Percentiles rank a stretch among this genome's conserved stretches.
Evolutionary conservation across 2,329 filamentous ascomycete genomes (phyloP).

Genomic region (Daldinia sp.): DNA sequence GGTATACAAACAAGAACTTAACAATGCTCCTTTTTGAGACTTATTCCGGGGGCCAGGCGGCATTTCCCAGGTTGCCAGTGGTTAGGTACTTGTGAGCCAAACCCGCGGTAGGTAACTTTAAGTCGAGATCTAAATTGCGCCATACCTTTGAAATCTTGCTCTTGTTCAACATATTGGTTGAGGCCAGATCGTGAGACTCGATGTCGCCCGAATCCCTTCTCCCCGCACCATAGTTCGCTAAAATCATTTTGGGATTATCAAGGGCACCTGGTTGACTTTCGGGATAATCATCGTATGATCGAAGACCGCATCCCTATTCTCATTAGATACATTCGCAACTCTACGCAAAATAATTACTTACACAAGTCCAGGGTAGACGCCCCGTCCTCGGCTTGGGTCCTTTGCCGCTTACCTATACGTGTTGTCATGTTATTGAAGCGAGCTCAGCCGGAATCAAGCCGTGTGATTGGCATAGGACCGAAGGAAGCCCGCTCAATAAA

Average conservation of each 20-base stretch:
- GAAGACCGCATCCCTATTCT: neutral
- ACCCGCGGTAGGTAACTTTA: neutral
- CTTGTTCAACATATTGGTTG: neutral
- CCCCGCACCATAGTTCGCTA: neutral
- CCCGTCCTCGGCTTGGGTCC: neutral
- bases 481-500: neutral
- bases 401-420: neutral
- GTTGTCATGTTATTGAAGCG: neutral
- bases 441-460: neutral
- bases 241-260: neutral
- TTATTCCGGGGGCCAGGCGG: neutral
- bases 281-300: conserved; percentile 16
- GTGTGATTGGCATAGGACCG: neutral
- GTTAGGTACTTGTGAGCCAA: conserved; percentile 3
- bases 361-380: neutral
- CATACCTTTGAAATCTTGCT: neutral
- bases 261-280: conserved; percentile 10
- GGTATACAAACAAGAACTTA: conserved; percentile 34
- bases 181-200: neutral
- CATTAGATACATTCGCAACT: neutral
- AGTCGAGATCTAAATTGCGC: neutral
- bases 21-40: neutral
- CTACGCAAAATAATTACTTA: neutral
- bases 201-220: neutral
- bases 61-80: conserved; percentile 7